Base-by-base conservation (phyloP, 129 eudicot species). In the Artemisia tridentata region DNA sequence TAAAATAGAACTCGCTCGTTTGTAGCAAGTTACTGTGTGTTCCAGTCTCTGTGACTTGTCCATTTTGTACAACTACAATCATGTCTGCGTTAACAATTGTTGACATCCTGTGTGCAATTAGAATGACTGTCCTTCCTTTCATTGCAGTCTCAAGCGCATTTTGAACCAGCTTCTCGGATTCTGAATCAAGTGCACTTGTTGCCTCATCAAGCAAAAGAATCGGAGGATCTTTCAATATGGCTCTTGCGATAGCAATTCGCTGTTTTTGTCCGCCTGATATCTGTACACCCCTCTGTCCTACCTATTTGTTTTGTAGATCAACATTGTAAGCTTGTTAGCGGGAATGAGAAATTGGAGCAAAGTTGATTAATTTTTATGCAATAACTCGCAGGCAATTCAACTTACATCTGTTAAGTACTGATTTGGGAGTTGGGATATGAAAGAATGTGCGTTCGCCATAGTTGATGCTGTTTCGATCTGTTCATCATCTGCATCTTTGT, bases 221-320 rank as follows among this genome's bases (percentile, higher is more conserved):
- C 2, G 95, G 96, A 67, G 96, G 91, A 71, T 90, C 73, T 82
- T 90, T 90, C 38, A 90, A 57, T 73, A 84, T 84, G 72, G 91
- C 95, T 79, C 95, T 76, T 31, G 96, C 96, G 64, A 90, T 86
- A 55, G 91, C 91, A 58, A 90, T 87, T 70, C 96, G 69, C 65
- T 90, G 96, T 75, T 90, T 90, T 78, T 90, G 96, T 69, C 95
- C 96, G 3, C 95, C 95, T 41, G 96, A 90, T 82, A 90, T 67
- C 65, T 89, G 92, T 17, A 86, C 73, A 11, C 96, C 92, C 80
- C 88, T 86, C 48, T 89, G 82, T 57, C 96, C 96, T 50, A 89
- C 92, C 96, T 89, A 0, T 12, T 49, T 21, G 15, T 6, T 21
- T 25, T 38, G 11, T 38, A 38, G 11, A 38, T 38, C 45, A 38